phyloP scores from a whole-genome alignment of 139 green algal species.

The Chlamydomonas sphaeroides region DNA sequence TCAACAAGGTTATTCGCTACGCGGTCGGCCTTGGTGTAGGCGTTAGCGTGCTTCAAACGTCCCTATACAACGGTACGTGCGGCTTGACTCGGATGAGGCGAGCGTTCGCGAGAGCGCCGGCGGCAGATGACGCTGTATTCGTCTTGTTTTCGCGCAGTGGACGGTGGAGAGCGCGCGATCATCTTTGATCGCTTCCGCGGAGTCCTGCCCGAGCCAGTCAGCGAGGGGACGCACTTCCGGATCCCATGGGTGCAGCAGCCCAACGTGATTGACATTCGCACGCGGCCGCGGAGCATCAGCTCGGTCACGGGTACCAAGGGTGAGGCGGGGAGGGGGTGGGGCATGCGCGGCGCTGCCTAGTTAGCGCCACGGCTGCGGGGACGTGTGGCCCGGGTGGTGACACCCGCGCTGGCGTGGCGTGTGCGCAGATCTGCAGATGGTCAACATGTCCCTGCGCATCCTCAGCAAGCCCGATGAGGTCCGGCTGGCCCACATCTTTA shows the following conservation, averaged over 20 bases:
- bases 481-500: constrained; percentile 89
- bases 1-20: constrained; percentile 83
- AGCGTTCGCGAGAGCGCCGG: too few relatives aligned
- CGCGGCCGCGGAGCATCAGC: constrained; percentile 90
- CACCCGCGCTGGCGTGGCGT: not conserved
- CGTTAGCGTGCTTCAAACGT: constrained; percentile 76
- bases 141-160: too few relatives aligned
- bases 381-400: not conserved
- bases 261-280: constrained; percentile 97
- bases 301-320: constrained; percentile 99
- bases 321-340: constrained; percentile 32
- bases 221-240: constrained; percentile 95
- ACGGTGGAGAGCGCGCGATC: constrained; percentile 96
- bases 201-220: constrained; percentile 80
- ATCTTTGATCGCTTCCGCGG: constrained; percentile 97
- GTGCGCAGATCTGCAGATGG: constrained; percentile 97
- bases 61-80: constrained; percentile 84
- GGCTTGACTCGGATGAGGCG: too few relatives aligned
- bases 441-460: constrained; percentile 97
- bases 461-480: constrained; percentile 91
- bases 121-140: too few relatives aligned
- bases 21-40: constrained; percentile 82
- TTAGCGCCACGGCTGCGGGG: too few relatives aligned
- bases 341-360: not conserved
- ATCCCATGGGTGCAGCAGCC: constrained; percentile 93